Conservation (phyloP, 1,284 basidiomycete genomes). For the Apiotrichum domesticum region DNA sequence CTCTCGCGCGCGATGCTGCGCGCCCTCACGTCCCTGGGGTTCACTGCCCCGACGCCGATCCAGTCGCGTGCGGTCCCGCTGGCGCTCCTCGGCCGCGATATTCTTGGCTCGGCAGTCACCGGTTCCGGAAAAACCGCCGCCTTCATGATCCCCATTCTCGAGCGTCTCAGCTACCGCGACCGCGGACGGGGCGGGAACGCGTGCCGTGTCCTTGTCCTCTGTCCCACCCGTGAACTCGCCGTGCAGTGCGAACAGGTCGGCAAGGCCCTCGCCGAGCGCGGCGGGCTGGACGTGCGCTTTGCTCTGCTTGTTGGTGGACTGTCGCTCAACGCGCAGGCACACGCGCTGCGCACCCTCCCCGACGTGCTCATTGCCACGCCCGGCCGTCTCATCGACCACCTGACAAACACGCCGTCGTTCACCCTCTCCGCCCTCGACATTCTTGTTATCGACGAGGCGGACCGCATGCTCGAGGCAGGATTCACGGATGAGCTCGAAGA, state of each 20-base stretch:
- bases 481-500: slow-evolving; percentile 94
- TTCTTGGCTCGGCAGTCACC: slow-evolving; percentile 90
- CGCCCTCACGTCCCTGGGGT: slow-evolving; percentile 72
- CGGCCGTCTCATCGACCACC: slow-evolving; percentile 85
- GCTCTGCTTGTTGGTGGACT: slow-evolving; percentile 89
- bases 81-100: slow-evolving; percentile 86
- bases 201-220: slow-evolving; percentile 88
- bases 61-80: slow-evolving; percentile 89
- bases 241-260: slow-evolving; percentile 92
- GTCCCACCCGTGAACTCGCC: slow-evolving; percentile 88
- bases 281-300: slow-evolving; percentile 81
- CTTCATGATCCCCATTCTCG: slow-evolving; percentile 88
- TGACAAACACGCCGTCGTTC: slow-evolving; percentile 91
- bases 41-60: slow-evolving; percentile 86
- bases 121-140: slow-evolving; percentile 97
- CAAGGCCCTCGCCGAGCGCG: slow-evolving; percentile 61
- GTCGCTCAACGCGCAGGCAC: slow-evolving; percentile 85
- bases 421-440: slow-evolving; percentile 89
- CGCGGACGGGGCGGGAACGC: slow-evolving; percentile 71
- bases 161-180: slow-evolving; percentile 82
- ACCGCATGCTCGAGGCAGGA: slow-evolving; percentile 95
- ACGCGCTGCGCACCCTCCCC: slow-evolving; percentile 72
- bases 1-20: slow-evolving; percentile 84
- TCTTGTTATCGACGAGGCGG: slow-evolving; percentile 92
- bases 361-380: slow-evolving; percentile 93